These are phyloP conservation scores for Chlorophyllum brunneum DNA, from an alignment of 768 basidiomycete species.

Conservation along the genomic window DNA sequence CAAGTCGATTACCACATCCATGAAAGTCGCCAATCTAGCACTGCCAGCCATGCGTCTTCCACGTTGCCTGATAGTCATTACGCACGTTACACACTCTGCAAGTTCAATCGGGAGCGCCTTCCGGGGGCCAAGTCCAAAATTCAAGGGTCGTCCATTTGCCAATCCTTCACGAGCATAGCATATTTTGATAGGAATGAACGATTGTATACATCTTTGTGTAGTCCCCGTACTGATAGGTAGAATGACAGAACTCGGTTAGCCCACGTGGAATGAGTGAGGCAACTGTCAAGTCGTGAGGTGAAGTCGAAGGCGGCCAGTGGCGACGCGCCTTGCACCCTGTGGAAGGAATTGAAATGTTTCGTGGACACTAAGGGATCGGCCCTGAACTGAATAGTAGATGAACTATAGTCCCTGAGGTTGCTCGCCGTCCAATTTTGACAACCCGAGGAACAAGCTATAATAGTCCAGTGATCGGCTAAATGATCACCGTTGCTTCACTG, in stretches of 20 bases:
- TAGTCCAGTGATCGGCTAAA: neutral
- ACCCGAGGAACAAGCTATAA: neutral
- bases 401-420: neutral
- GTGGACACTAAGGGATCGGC: neutral
- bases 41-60: conserved; percentile 12
- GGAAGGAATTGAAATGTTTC: neutral
- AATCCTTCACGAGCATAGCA: neutral
- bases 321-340: conserved; percentile 8
- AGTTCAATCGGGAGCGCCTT: conserved; percentile 1
- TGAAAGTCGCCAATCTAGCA: neutral
- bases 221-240: neutral
- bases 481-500: neutral
- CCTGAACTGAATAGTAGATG: conserved; percentile 2
- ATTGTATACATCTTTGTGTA: neutral
- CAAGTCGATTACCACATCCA: neutral
- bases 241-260: neutral
- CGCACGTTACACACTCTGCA: neutral
- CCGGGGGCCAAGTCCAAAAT: neutral
- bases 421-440: neutral
- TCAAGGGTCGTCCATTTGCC: neutral
- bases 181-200: conserved; percentile 1
- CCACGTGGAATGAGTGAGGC: conserved; percentile 10
- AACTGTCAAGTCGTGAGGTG: neutral
- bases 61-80: conserved; percentile 4
- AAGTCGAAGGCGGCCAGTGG: conserved; percentile 2